Evolutionary conservation across 306 rosid species (phyloP), one percentile per base, ranked within the genome.

Genomic region (Prunus campanulata): DNA sequence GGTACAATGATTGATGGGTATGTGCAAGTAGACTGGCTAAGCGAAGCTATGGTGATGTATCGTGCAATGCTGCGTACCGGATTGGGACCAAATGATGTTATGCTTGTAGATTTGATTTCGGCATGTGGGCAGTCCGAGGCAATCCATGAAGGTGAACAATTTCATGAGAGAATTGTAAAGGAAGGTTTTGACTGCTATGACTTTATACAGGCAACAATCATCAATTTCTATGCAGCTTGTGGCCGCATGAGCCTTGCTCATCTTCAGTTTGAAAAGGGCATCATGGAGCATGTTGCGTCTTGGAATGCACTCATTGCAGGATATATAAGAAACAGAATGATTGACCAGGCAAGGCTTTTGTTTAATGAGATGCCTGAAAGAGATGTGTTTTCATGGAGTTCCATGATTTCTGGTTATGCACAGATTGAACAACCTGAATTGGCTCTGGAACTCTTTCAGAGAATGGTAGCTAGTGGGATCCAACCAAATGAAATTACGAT

Each of bases 301-400:
- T 92, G 93, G 94, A 94, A 94, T 82, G 93, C 92, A 71, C 89
- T 94, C 13, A 50, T 89, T 70, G 85, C 90, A 30, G 97, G 98
- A 25, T 90, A 86, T 74, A 79, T 84, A 62, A 89, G 87, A 81
- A 88, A 89, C 48, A 67, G 70, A 80, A 88, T 85, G 91, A 84
- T 87, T 50, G 89, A 89, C 42, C 75, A 77, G 54, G 98, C 96
- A 24, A 86, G 85, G 81, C 20, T 74, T 61, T 52, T 85, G 50
- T 95, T 95, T 50, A 75, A 87, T 63, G 80, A 81, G 82, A 92
- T 95, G 96, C 90, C 88, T 24, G 85, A 84, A 83, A 88, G 88
- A 77, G 98, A 95, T 68, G 95, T 95, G 4, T 92, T 85, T 86
- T 90, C 97, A 0, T 92, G 96, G 96, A 92, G 96, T 78, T 79